Conservation (phyloP, 345 rosid genomes). For the Populus davidiana region DNA sequence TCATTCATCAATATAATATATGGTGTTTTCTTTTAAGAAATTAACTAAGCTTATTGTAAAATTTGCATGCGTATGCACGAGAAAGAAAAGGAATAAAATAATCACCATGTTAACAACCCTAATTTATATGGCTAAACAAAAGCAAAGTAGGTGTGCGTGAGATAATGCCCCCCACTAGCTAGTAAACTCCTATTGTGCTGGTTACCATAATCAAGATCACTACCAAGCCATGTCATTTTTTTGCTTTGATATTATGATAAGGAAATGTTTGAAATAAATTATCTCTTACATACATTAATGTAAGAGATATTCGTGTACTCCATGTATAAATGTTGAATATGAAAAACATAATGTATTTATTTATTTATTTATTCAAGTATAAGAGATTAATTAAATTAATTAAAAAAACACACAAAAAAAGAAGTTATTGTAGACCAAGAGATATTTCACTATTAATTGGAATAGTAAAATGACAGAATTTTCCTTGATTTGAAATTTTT, state of each 20-base stretch:
- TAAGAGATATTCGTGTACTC: too few species aligned
- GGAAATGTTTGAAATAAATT: not conserved
- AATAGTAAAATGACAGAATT: too few species aligned
- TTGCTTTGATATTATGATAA: slow-evolving; percentile 1
- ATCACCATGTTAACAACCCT: not conserved
- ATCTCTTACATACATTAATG: too few species aligned
- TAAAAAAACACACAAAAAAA: too few species aligned
- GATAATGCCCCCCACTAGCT: not conserved
- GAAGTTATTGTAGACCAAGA: too few species aligned
- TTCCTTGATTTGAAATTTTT: rapidly evolving
- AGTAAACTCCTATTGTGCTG: not conserved
- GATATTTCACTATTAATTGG: too few species aligned
- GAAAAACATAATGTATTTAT: too few species aligned
- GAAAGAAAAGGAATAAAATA: not conserved
- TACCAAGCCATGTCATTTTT: not conserved
- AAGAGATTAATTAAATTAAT: too few species aligned
- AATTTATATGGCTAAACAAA: not conserved
- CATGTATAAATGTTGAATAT: too few species aligned
- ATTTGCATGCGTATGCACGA: not conserved
- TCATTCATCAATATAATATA: too few species aligned
- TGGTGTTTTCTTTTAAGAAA: not conserved
- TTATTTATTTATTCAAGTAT: too few species aligned
- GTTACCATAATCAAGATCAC: not conserved
- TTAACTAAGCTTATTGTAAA: not conserved
- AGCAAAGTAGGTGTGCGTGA: slow-evolving; percentile 10